Conservation (phyloP, 2,329 filamentous ascomycete genomes). For the Escovopsis sp. region DNA sequence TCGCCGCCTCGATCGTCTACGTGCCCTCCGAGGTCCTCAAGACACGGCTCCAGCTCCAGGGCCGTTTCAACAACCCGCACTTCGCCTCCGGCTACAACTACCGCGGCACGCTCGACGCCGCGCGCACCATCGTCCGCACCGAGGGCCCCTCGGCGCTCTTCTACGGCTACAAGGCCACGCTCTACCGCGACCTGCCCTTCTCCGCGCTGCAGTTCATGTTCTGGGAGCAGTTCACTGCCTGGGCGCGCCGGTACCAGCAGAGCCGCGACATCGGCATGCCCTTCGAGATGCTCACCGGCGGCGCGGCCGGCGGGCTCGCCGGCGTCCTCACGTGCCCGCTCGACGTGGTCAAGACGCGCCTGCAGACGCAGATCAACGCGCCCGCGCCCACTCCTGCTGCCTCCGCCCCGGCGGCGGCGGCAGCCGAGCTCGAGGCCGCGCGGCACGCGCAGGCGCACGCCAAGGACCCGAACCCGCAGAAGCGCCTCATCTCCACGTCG, state of each 20-base stretch:
- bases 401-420: too few relatives aligned
- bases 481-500: conserved; percentile 72
- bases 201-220: conserved; percentile 96
- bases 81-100: conserved; percentile 97
- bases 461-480: conserved; percentile 33
- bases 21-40: conserved; percentile 97
- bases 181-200: conserved; percentile 88
- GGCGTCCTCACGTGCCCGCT: conserved; percentile 90
- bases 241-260: conserved; percentile 65
- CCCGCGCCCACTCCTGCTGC: background rate
- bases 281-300: conserved; percentile 78
- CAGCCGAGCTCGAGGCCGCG: background rate
- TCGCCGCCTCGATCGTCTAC: conserved; percentile 83
- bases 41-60: conserved; percentile 89
- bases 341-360: conserved; percentile 91
- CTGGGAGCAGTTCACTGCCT: conserved; percentile 81
- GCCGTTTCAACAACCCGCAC: conserved; percentile 84
- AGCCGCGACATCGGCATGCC: conserved; percentile 72
- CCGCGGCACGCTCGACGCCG: conserved; percentile 67
- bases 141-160: conserved; percentile 83
- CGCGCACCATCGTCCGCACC: conserved; percentile 63
- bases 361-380: conserved; percentile 68
- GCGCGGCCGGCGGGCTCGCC: conserved; percentile 77
- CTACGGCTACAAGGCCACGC: conserved; percentile 91
- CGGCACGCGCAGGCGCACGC: conserved; percentile 9